Evolutionary conservation across 306 rosid species (phyloP), one percentile per base, ranked within the genome.

Genomic region (Quercus agrifolia): DNA sequence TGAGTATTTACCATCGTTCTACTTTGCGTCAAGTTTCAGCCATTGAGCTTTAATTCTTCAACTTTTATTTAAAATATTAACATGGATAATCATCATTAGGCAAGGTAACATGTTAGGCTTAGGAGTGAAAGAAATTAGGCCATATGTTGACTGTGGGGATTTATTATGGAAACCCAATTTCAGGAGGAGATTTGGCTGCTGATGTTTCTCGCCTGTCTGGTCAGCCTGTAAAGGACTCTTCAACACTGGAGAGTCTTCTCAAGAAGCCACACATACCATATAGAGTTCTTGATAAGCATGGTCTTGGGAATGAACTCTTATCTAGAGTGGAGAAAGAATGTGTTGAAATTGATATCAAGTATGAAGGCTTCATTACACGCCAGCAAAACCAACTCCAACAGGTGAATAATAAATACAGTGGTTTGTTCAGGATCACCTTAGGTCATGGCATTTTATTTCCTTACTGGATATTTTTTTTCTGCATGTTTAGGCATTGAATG

Each of bases 201-300:
- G 93, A 95, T 49, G 87, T 95, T 64, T 73, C 84, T 74, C 66
- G 3, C 64, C 83, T 91, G 72, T 95, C 99, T 77, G 73, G 85
- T 85, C 99, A 95, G 74, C 97, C 99, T 13, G 97, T 95, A 78
- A 95, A 84, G 86, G 91, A 90, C 90, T 87, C 41, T 38, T 88
- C 98, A 27, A 88, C 99, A 66, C 82, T 95, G 83, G 99, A 95
- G 86, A 91, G 96, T 82, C 94, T 95, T 85, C 99, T 95, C 56
- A 95, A 95, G 91, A 95, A 95, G 88, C 99, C 99, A 30, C 99
- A 95, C 78, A 81, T 92, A 78, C 94, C 85, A 51, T 95, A 95
- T 79, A 82, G 63, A 76, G 77, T 88, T 79, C 87, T 95, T 77
- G 98, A 92, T 81, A 89, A 90, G 80, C 97, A 94, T 82, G 97